These are phyloP conservation scores for Fusarium pilosicola DNA, from an alignment of 2,329 filamentous ascomycete species.

Conservation along the genomic window DNA sequence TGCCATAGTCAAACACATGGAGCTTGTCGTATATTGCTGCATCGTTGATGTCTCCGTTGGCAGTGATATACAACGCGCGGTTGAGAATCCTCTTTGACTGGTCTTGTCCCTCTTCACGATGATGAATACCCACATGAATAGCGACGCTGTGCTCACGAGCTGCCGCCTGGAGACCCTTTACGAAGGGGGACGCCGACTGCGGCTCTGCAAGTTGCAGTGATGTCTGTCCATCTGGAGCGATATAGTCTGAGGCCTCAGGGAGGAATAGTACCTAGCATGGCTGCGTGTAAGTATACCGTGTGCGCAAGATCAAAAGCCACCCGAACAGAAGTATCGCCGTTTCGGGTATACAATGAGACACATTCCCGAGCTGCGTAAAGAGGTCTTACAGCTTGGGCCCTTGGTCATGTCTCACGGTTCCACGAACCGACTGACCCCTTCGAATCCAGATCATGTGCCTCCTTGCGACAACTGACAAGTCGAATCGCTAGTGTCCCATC, in stretches of 20 bases:
- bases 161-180: constrained; percentile 76
- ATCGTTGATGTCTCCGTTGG: constrained; percentile 55
- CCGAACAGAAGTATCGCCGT: constrained; percentile 22
- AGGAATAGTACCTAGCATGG: constrained; percentile 78
- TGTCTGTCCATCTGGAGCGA: constrained; percentile 74
- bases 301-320: constrained; percentile 17
- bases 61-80: constrained; percentile 62
- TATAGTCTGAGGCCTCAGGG: constrained; percentile 92
- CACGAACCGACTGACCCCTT: constrained; percentile 22
- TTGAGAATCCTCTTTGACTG: constrained; percentile 56
- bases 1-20: constrained; percentile 82
- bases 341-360: constrained; percentile 14
- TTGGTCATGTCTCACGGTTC: constrained; percentile 36
- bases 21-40: constrained; percentile 80
- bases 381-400: constrained; percentile 24
- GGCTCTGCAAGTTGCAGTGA: constrained; percentile 77
- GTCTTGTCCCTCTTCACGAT: constrained; percentile 57
- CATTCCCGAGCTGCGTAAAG: neutral
- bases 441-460: constrained; percentile 2
- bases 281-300: constrained; percentile 37
- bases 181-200: constrained; percentile 74
- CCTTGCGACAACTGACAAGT: constrained; percentile 11
- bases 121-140: constrained; percentile 90
- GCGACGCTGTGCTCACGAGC: constrained; percentile 72
- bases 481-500: neutral